A percentile compares a stretch with the other conserved stretches of the same genome.
Conservation (phyloP, 2,329 filamentous ascomycete species). For the Fusarium sp. region DNA sequence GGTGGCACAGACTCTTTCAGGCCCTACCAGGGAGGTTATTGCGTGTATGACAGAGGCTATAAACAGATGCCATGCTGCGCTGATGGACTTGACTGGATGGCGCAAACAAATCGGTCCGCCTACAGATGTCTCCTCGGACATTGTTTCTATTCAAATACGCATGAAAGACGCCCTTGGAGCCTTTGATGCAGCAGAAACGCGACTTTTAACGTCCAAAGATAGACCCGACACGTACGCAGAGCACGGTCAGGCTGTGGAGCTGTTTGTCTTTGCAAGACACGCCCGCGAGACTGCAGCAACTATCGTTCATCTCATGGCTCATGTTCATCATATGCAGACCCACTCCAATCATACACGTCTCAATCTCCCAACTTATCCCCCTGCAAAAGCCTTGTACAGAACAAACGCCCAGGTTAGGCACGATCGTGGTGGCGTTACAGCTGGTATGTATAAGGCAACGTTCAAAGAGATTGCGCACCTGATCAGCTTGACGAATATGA, state of each 20-base stretch:
- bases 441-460: slow-evolving; percentile 62
- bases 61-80: slow-evolving; percentile 61
- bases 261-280: slow-evolving; percentile 68
- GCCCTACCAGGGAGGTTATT: slow-evolving; percentile 61
- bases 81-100: slow-evolving; percentile 67
- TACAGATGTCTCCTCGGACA: slow-evolving; percentile 56
- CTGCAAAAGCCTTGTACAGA: slow-evolving; percentile 64
- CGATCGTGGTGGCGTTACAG: slow-evolving; percentile 69
- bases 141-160: slow-evolving; percentile 54
- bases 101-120: slow-evolving; percentile 61
- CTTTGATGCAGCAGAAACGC: slow-evolving; percentile 62
- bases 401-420: slow-evolving; percentile 69
- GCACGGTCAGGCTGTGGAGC: slow-evolving; percentile 62
- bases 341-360: slow-evolving; percentile 56
- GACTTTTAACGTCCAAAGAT: slow-evolving; percentile 59
- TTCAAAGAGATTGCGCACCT: slow-evolving; percentile 59
- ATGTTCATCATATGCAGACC: slow-evolving; percentile 62
- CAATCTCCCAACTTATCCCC: slow-evolving; percentile 65
- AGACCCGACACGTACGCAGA: slow-evolving; percentile 61
- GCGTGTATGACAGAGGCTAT: slow-evolving; percentile 60
- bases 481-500: slow-evolving; percentile 58
- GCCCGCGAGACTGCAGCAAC: slow-evolving; percentile 64
- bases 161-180: slow-evolving; percentile 58
- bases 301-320: slow-evolving; percentile 60
- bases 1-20: slow-evolving; percentile 53